Base-by-base conservation (phyloP, 176 grass and related monocot genomes). In the Pontederia crassipes region DNA sequence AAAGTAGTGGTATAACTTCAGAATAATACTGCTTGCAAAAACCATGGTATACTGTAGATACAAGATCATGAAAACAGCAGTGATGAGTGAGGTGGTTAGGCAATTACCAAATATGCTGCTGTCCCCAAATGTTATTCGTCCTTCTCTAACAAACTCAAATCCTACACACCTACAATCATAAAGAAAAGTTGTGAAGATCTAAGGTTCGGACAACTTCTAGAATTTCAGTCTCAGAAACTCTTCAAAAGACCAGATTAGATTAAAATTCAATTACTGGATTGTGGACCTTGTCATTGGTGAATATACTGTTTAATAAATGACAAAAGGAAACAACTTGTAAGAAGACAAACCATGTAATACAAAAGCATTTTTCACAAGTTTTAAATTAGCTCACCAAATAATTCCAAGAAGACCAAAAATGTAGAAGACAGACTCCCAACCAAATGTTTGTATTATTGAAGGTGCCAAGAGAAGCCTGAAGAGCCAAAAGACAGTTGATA, bases 371-470 rank as follows among this genome's bases (percentile, higher is more conserved):
- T 61, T 52, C 50, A 66, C 56, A 54, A 56, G 2, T 29, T 51
- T 16, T 61, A 28, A 49, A 46, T 40, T 81, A 50, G 58, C 87
- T 79, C 75, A 97, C 92, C 92, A 97, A 72, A 87, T 72, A 80
- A 97, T 75, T 75, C 92, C 92, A 75, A 97, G 67, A 80, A 97
- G 69, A 32, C 86, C 84, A 90, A 97, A 97, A 73, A 78, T 75
- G 77, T 88, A 97, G 59, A 97, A 97, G 48, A 97, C 87, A 6
- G 92, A 91, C 62, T 97, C 87, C 92, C 92, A 97, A 32, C 92
- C 92, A 64, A 88, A 71, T 78, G 75, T 90, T 61, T 91, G 81
- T 75, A 97, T 97, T 49, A 97, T 85, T 26, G 83, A 59, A 80
- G 92, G 87, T 57, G 92, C 81, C 18, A 97, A 91, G 48, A 97